Evolutionary conservation across 768 basidiomycete genomes (phyloP), one percentile per base, ranked within the genome.

Genomic region (Pleurotus giganteus): DNA sequence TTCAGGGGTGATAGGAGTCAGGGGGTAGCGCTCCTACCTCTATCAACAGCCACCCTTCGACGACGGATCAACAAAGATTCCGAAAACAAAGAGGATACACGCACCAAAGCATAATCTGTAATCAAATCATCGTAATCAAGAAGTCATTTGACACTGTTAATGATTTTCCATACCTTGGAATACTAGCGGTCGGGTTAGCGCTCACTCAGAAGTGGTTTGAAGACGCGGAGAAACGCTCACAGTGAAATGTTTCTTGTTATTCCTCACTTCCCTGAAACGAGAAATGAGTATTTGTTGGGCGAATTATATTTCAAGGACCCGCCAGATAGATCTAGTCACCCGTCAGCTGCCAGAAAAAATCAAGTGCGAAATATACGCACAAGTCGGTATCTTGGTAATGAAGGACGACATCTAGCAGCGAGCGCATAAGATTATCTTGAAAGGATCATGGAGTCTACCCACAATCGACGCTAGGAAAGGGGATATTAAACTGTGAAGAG

Each of bases 41-140:
- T 78, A 62, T 98, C 95, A 53, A 98, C 84, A 0, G 95, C 95
- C 44, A 98, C 95, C 95, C 92, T 92, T 57, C 11, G 34, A 47
- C 55, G 42, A 9, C 29, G 11, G 36, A 6, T 8, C 34, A 11
- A 19, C 19, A 50, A 36, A 5, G 39, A 39, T 28, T 17, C 43
- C 36, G 13, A 24, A 24, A 1, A 45, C 9, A 23, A 3, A 1
- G 1, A 26, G 23, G 26, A 31, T 26, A 29, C 5, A 53, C 67
- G 34, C 61, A 91, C 91, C 93, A 95, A 63, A 95, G 79, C 93
- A 96, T 96, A 42, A 95, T 78, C 86, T 91, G 41, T 41, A 31
- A 54, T 27, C 26, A 24, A 65, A 59, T 39, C 32, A n/a, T 28
- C 21, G 19, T 26, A 34, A 34, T 7, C 29, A 11, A 28, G 19